Evolutionary conservation across 208 protist species (phyloP), one percentile per base, ranked within the genome.

Genomic region (Acanthamoeba comandoni): DNA sequence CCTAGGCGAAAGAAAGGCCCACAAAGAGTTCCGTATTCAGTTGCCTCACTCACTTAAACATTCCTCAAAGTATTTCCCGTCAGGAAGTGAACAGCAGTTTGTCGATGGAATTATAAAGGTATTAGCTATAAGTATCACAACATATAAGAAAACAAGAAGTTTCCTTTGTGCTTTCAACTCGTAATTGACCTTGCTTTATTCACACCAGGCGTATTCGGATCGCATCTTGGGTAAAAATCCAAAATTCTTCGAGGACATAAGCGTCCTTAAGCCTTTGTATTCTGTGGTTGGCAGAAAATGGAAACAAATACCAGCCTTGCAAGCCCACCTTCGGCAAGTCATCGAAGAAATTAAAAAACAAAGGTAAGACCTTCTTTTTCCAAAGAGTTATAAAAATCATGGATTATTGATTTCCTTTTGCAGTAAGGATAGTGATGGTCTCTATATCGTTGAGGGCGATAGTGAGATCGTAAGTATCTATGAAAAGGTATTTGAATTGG

Each of bases 341-440:
- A 62, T 62, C 55, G n/a, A 62, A 62, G 17, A 62, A 62, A 62
- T 62, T n/a, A 62, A 62, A 62, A n/a, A 62, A n/a, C 55, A 19
- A 15, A 62, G n/a, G 55, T 62, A 19, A n/a, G n/a, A n/a, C n/a
- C n/a, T n/a, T n/a, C n/a, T n/a, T n/a, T n/a, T n/a, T n/a, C n/a
- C n/a, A n/a, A n/a, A n/a, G n/a, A n/a, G n/a, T n/a, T n/a, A n/a
- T n/a, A n/a, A n/a, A n/a, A n/a, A n/a, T n/a, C n/a, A n/a, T n/a
- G n/a, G n/a, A n/a, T n/a, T n/a, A n/a, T n/a, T n/a, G n/a, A n/a
- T n/a, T n/a, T 62, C 19, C 55, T 19, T 62, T n/a, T n/a, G 55
- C 19, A 62, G 55, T 15, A 62, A 15, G 55, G 55, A 62, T n/a
- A 15, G n/a, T 62, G 55, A 62, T 19, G 55, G 55, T n/a, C 55